These are phyloP conservation scores for Aspergillus versicolor DNA, from an alignment of 2,329 filamentous ascomycete species.

Conservation along the genomic window DNA sequence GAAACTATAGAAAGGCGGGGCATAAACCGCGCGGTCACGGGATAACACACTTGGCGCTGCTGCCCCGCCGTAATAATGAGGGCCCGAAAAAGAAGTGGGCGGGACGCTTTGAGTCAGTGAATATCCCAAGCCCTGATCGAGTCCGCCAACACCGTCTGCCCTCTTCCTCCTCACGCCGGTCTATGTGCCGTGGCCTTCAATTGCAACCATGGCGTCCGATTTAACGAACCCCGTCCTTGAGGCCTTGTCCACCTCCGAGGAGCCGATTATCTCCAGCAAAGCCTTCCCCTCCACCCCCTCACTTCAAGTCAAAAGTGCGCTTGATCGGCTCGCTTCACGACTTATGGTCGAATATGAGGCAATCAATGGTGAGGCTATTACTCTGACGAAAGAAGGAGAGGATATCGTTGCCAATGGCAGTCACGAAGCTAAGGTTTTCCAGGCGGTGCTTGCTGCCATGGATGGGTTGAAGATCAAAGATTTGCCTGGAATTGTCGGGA, in stretches of 20 bases:
- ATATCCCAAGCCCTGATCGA: conserved; percentile 12
- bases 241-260: conserved; percentile 61
- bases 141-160: conserved; percentile 1
- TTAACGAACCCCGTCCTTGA: conserved; percentile 65
- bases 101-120: conserved; percentile 15
- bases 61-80: conserved; percentile 25
- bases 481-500: conserved; percentile 52
- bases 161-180: conserved; percentile 13
- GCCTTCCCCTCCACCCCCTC: conserved; percentile 67
- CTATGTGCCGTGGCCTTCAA: conserved; percentile 24
- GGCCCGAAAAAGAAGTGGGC: conserved; percentile 32
- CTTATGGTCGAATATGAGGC: conserved; percentile 86
- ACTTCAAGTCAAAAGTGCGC: conserved; percentile 74
- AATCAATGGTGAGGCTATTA: conserved; percentile 73
- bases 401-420: conserved; percentile 72
- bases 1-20: conserved; percentile 16
- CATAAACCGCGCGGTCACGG: conserved; percentile 18
- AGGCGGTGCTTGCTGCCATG: conserved; percentile 67
- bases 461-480: conserved; percentile 81
- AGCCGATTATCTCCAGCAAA: conserved; percentile 65
- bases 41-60: conserved; percentile 23
- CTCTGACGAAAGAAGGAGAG: conserved; percentile 73
- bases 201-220: conserved; percentile 51
- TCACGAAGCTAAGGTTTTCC: conserved; percentile 80
- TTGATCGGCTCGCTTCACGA: conserved; percentile 81